Evolutionary conservation across 257 asterid species (phyloP), one percentile per base, ranked within the genome.

Genomic region (Nicotiana tabacum): DNA sequence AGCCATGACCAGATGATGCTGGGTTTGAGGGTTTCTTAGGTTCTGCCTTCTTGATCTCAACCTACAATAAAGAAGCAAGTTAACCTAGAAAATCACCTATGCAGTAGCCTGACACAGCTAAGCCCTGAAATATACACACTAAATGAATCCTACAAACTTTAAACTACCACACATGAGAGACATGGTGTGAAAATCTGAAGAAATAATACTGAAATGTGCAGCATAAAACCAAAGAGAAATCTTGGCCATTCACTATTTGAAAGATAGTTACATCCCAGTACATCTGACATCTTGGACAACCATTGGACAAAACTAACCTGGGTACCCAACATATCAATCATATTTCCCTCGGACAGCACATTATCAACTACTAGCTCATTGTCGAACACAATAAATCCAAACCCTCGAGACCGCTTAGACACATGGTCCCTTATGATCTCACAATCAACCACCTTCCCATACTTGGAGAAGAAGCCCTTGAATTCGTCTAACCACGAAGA

Each of bases 21-120:
- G 94, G 93, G 97, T 89, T 92, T 87, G 99, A 95, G 89, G 98
- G 94, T 92, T 94, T 95, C 97, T 95, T 95, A 90, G 97, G 99
- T 92, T 95, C 97, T 72, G 97, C 99, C 89, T 94, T 95, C 99
- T 95, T 94, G 97, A 95, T 87, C 97, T 95, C 98, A 95, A 94
- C 99, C 99, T 95, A 95, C 98, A 95, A 90, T 93, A 95, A 91
- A 95, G 93, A 93, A 95, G 89, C 95, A 94, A 76, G 95, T 94
- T 89, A 92, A 93, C 96, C 98, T 93, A 95, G 90, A 88, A 87
- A 88, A 89, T 83, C 83, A 58, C 86, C 90, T 88, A 88, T 86
- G 87, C 84, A 86, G 7, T 65, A 87, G 80, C 61, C 18, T 46
- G 72, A 84, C 83, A 88, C 86, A 89, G 82, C 90, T 87, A 27